Percentiles rank a stretch among this genome's conserved stretches.
Conservation (phyloP, 495 filamentous ascomycete genomes). For the Aspergillus baeticus region DNA sequence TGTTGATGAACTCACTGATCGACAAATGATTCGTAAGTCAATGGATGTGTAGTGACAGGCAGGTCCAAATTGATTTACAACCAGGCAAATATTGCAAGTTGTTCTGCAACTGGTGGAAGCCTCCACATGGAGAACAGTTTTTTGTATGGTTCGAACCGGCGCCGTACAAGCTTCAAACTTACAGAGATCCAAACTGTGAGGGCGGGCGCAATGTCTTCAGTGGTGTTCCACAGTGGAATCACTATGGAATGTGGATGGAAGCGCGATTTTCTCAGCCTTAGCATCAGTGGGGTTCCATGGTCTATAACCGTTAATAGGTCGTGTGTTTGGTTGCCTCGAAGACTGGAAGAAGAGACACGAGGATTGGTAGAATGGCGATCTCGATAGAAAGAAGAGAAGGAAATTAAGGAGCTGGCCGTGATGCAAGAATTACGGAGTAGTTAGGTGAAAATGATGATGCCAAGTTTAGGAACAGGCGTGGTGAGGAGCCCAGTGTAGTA, state of each 20-base stretch:
- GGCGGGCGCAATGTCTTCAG: neutral
- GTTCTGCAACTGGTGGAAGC: neutral
- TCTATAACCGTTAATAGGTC: neutral
- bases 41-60: too few relatives aligned
- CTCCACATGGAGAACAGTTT: neutral
- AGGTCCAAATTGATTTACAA: too few relatives aligned
- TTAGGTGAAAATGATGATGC: slow-evolving; percentile 3
- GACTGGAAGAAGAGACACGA: neutral
- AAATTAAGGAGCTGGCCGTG: neutral
- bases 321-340: neutral
- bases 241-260: neutral
- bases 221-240: too few relatives aligned
- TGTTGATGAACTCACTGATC: too few relatives aligned
- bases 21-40: too few relatives aligned
- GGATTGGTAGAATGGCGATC: neutral
- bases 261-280: slow-evolving; percentile 1
- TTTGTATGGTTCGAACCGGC: neutral
- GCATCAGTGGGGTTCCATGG: neutral
- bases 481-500: neutral
- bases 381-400: neutral
- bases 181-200: neutral
- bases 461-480: slow-evolving; percentile 4
- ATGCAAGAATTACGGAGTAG: slow-evolving; percentile 6
- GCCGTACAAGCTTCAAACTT: neutral
- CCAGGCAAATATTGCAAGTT: too few relatives aligned